Evolutionary conservation across 208 protist species (phyloP).

Genomic region (Leishmania aethiopica): DNA sequence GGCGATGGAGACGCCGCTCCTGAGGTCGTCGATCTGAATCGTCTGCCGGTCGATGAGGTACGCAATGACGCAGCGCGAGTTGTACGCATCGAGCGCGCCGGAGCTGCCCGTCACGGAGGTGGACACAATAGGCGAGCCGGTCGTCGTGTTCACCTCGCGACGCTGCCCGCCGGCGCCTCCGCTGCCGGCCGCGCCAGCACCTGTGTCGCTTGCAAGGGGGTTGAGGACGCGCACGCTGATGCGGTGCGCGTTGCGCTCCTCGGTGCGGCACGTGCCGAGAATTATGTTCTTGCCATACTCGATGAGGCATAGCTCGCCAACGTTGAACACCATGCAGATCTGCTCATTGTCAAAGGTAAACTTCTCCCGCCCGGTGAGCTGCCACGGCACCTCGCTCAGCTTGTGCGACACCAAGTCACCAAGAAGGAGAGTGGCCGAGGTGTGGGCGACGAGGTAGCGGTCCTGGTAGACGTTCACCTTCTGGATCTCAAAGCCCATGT

Average conservation of each 20-base stretch:
- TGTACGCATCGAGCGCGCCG: slow-evolving; percentile 21
- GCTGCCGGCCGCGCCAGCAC: background rate
- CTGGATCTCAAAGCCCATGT: slow-evolving; percentile 94
- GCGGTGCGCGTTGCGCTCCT: slow-evolving; percentile 95
- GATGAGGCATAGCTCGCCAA: slow-evolving; percentile 96
- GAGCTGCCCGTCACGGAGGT: background rate
- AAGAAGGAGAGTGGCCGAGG: slow-evolving; percentile 95
- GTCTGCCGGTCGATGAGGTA: slow-evolving; percentile 97
- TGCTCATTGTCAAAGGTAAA: slow-evolving; percentile 97
- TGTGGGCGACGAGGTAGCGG: slow-evolving; percentile 96
- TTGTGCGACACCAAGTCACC: slow-evolving; percentile 96
- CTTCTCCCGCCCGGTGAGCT: slow-evolving; percentile 90
- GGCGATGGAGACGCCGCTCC: slow-evolving; percentile 80
- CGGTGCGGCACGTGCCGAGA: slow-evolving; percentile 95
- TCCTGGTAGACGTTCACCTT: slow-evolving; percentile 97
- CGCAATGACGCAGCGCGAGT: slow-evolving; percentile 90
- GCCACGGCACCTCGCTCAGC: slow-evolving; percentile 95
- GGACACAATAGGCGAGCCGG: slow-evolving; percentile 5
- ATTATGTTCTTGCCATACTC: slow-evolving; percentile 97
- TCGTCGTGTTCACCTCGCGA: slow-evolving; percentile 37
- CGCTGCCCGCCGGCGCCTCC: slow-evolving; percentile 16
- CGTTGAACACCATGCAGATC: slow-evolving; percentile 97
- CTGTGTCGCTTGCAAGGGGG: slow-evolving; percentile 18
- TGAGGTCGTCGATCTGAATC: slow-evolving; percentile 94
- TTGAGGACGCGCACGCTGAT: slow-evolving; percentile 93